These are phyloP conservation scores for Xylariales sp. DNA, from an alignment of 2,329 filamentous ascomycete genomes.

Conservation along the genomic window DNA sequence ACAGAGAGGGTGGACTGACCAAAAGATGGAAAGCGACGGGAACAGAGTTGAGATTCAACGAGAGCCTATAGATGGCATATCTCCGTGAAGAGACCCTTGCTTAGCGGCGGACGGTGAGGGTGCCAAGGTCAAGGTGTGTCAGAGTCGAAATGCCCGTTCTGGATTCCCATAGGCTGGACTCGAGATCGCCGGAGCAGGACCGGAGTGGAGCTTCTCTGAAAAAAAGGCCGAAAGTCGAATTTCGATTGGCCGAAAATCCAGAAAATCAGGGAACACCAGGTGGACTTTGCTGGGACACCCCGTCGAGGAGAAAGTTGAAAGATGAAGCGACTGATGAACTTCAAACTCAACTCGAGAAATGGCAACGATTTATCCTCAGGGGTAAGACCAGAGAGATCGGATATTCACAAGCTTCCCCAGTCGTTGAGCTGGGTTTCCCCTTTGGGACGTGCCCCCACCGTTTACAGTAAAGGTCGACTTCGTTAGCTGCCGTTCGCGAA, in stretches of 20 bases:
- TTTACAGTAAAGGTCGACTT: constrained; percentile 1
- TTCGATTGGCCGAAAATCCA: constrained; percentile 5
- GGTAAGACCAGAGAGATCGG: constrained; percentile 1
- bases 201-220: not conserved
- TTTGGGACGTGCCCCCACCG: not conserved
- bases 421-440: not conserved
- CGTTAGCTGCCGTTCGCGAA: no score
- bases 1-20: constrained; percentile 9
- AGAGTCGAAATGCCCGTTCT: constrained; percentile 6
- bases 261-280: constrained; percentile 1
- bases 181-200: not conserved
- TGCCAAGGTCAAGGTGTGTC: constrained; percentile 5
- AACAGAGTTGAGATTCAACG: constrained; percentile 5
- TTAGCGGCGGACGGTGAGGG: constrained; percentile 10
- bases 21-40: constrained; percentile 2
- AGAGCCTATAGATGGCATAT: constrained; percentile 13
- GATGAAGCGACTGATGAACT: no score
- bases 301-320: not conserved
- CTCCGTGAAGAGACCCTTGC: constrained; percentile 3
- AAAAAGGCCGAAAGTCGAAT: constrained; percentile 3
- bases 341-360: no score
- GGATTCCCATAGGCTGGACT: constrained; percentile 6
- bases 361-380: no score
- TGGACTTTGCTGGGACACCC: not conserved
- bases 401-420: constrained; percentile 1